Evolutionary conservation across 202 grass and related monocot genomes (phyloP), one percentile per base, ranked within the genome.

Genomic region (Zoysia matrella): DNA sequence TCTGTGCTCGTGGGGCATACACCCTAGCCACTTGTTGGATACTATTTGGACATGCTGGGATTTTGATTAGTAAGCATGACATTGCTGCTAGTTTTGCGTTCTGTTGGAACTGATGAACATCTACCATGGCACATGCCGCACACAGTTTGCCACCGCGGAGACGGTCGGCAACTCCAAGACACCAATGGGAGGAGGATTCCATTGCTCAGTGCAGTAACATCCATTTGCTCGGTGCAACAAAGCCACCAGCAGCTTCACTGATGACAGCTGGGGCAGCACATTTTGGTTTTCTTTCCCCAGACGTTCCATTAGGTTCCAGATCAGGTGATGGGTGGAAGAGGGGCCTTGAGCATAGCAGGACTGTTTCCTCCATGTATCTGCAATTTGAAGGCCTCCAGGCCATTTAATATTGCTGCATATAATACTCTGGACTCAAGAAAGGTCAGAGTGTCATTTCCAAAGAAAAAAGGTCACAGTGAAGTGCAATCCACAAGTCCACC

Each of bases 381-480:
- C 43, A 94, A 8, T 46, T 94, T 94, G 65, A 88, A 94, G 4
- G 90, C 60, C 62, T 94, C 88, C 22, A 94, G 91, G 11, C 91
- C 91, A 78, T 94, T 94, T 61, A 94, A 71, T 76, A 90, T 86
- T 54, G 91, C 91, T 81, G 90, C 91, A 52, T 2, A 90, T 36
- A 36, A 50, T 86, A 86, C 71, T 86, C 65, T 3, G 91, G 39
- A 36, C 30, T 36, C 30, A 36, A 36, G 30, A 36, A 36, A 36
- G 30, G 30, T 36, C 30, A 36, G 30, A 36, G 30, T 36, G 30
- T 36, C 30, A 36, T 36, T 36, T 36, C 30, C 0, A 36, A 36
- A 36, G 30, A 36, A 36, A 36, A 74, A 39, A 86, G 60, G 81
- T 94, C 88, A 2, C 88, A 88, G 75, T 88, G 83, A 47, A 94